phyloP scores from a whole-genome alignment of 75 land plant genomes.

The Cunninghamia lanceolata region DNA sequence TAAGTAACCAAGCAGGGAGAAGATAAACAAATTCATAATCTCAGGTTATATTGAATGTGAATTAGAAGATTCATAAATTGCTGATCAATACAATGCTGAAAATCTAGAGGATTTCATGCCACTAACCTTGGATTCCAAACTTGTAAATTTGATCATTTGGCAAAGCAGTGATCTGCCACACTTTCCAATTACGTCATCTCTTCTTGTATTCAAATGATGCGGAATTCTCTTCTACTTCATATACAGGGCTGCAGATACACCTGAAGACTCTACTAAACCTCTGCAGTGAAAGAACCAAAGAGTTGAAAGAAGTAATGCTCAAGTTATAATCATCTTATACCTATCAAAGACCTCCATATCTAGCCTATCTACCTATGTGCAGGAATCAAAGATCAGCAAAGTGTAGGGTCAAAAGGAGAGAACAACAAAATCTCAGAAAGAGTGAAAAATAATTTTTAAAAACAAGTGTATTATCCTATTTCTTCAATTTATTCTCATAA shows the following conservation, averaged over 20 bases:
- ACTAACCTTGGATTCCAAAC: slow-evolving; percentile 1
- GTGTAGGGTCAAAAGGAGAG: neutral
- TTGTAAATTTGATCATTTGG: neutral
- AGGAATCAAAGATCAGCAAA: neutral
- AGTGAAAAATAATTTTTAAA: neutral
- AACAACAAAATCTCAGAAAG: neutral
- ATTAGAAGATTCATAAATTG: neutral
- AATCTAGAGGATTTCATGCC: neutral
- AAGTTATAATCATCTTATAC: neutral
- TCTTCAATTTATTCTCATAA: neutral
- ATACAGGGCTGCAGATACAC: slow-evolving; percentile 71
- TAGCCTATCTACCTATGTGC: neutral
- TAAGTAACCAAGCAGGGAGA: neutral
- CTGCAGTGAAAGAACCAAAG: slow-evolving; percentile 20
- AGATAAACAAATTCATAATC: neutral
- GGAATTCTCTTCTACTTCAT: slow-evolving; percentile 57
- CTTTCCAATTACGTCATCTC: neutral
- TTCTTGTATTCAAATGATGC: slow-evolving; percentile 6
- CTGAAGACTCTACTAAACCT: slow-evolving; percentile 66
- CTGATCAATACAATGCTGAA: neutral
- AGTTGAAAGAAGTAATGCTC: neutral
- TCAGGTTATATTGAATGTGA: neutral
- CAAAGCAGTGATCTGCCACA: neutral
- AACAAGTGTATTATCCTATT: neutral
- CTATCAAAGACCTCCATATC: neutral